These are phyloP conservation scores for Penicillium steckii DNA, from an alignment of 495 filamentous ascomycete species.

Conservation along the genomic window DNA sequence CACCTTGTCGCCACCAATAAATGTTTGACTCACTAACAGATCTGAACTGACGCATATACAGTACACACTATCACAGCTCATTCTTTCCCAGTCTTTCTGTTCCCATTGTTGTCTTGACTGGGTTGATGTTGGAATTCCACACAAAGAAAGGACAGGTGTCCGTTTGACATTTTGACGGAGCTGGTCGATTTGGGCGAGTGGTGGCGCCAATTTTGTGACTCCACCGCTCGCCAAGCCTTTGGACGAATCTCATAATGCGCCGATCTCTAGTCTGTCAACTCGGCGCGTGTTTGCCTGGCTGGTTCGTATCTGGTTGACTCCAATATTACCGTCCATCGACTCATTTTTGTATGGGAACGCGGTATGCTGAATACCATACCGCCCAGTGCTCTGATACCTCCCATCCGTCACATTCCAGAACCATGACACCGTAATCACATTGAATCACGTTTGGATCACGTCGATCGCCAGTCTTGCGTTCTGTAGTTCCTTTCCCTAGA, in stretches of 20 bases:
- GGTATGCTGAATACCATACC: conserved; percentile 31
- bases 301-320: background rate
- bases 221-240: conserved; percentile 23
- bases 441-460: background rate
- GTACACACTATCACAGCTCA: too few species aligned
- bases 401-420: conserved; percentile 10
- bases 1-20: background rate
- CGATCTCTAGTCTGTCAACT: conserved; percentile 1
- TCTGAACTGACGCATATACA: too few species aligned
- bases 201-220: conserved; percentile 4
- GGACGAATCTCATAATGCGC: conserved; percentile 25
- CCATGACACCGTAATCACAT: conserved; percentile 1
- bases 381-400: background rate
- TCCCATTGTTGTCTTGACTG: background rate
- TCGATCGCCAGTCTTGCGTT: background rate
- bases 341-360: conserved; percentile 15
- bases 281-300: background rate
- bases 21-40: too few species aligned
- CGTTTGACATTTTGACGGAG: conserved; percentile 20
- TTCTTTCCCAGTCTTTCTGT: background rate
- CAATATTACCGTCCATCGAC: conserved; percentile 12
- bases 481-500: background rate
- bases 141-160: conserved; percentile 25
- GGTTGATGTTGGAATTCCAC: conserved; percentile 8
- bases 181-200: conserved; percentile 12